Evolutionary conservation across 345 rosid genomes (phyloP).

Genomic region (Pugionium dolabratum): DNA sequence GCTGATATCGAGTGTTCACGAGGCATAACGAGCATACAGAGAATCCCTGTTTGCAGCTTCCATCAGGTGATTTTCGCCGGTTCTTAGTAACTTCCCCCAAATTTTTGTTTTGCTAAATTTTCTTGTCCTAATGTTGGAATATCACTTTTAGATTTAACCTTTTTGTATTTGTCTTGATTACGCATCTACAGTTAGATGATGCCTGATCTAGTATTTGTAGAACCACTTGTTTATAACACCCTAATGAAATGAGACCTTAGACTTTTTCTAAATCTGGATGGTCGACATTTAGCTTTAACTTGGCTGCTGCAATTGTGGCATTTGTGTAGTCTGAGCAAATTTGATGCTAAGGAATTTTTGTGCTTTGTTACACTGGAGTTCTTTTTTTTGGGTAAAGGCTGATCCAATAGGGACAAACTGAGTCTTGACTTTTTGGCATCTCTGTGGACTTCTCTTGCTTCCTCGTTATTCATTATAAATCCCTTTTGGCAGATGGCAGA

Average conservation of each 20-base stretch:
- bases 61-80: constrained; percentile 54
- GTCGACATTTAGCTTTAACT: constrained; percentile 14
- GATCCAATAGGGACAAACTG: background rate
- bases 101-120: background rate
- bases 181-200: constrained; percentile 12
- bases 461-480: background rate
- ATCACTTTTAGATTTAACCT: constrained; percentile 2
- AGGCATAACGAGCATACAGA: constrained; percentile 48
- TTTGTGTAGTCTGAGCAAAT: background rate
- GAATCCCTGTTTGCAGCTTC: constrained; percentile 67
- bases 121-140: constrained; percentile 1
- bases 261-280: constrained; percentile 27
- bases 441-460: background rate
- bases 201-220: constrained; percentile 22
- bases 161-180: constrained; percentile 30
- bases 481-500: constrained; percentile 64
- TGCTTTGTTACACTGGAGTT: constrained; percentile 11
- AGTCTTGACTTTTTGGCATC: constrained; percentile 8
- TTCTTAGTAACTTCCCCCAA: background rate
- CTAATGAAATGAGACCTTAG: background rate
- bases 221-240: constrained; percentile 19
- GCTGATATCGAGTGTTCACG: constrained; percentile 62
- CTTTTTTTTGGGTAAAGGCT: background rate
- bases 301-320: constrained; percentile 8
- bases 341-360: background rate